A percentile compares a stretch with the other conserved stretches of the same genome.
Evolutionary conservation across 2,329 filamentous ascomycete species (phyloP).

Genomic region (Cladosporium cucumerinum): DNA sequence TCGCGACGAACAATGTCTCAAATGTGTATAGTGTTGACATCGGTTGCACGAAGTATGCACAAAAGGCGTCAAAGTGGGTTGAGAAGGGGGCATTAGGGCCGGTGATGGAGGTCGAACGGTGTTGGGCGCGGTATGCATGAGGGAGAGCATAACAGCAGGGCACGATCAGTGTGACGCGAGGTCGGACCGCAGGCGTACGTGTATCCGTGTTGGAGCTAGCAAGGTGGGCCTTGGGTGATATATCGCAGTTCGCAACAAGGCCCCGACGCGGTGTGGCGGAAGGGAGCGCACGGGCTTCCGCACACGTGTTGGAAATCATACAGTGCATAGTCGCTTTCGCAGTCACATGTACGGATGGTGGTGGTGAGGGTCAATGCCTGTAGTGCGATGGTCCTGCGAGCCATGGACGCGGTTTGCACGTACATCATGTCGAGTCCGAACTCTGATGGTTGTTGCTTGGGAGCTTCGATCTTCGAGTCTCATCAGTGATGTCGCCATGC

Average conservation of each 20-base stretch:
- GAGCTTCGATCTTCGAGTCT: not conserved
- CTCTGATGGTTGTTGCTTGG: not conserved
- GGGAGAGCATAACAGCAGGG: not conserved
- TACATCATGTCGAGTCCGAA: not conserved
- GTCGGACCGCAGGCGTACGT: conserved; percentile 1
- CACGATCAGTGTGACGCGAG: not conserved
- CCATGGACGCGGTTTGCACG: not conserved
- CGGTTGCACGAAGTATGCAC: not conserved
- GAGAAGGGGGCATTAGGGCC: not conserved
- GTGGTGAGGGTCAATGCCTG: not conserved
- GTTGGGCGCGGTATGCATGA: not conserved
- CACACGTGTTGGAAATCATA: not conserved
- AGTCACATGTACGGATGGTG: not conserved
- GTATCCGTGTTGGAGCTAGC: not conserved
- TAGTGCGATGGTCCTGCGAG: not conserved
- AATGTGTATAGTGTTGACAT: not conserved
- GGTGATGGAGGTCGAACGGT: not conserved
- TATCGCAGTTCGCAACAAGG: not conserved
- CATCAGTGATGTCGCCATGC: not conserved
- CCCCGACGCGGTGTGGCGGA: not conserved
- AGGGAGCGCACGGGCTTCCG: not conserved
- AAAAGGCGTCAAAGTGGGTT: not conserved
- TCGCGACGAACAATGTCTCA: not conserved
- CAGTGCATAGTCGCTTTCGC: not conserved
- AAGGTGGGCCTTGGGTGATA: not conserved